Conservation (phyloP, 495 filamentous ascomycete genomes). For the Hypoxylon perforatum region DNA sequence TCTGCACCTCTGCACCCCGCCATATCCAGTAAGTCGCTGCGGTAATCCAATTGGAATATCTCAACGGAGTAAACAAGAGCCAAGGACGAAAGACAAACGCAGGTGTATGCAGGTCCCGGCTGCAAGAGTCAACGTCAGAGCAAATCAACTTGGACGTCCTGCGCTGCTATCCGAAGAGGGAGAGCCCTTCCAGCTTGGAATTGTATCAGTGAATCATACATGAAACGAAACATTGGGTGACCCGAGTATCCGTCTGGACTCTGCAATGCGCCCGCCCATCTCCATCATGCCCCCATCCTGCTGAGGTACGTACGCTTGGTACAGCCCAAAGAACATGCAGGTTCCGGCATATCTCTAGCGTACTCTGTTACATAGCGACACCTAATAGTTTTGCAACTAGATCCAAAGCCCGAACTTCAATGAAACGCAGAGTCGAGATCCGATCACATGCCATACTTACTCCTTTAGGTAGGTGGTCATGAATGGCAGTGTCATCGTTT, state of each 20-base stretch:
- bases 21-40: constrained; percentile 24
- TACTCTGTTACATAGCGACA: constrained; percentile 4
- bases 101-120: constrained; percentile 10
- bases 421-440: constrained; percentile 32
- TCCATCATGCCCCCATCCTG: not conserved
- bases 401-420: constrained; percentile 1
- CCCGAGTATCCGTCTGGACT: constrained; percentile 1
- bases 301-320: too few species aligned
- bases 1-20: constrained; percentile 32
- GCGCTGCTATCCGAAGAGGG: not conserved
- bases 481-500: not conserved
- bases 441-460: constrained; percentile 33
- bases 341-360: constrained; percentile 35
- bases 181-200: not conserved
- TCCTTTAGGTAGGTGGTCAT: constrained; percentile 34
- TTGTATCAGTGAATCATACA: not conserved
- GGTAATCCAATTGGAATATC: constrained; percentile 10
- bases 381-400: constrained; percentile 12
- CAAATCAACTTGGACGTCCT: not conserved
- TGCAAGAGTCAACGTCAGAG: constrained; percentile 2
- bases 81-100: constrained; percentile 2
- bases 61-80: constrained; percentile 1
- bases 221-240: not conserved
- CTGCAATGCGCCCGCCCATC: not conserved
- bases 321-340: constrained; percentile 13